Conservation (phyloP, 495 filamentous ascomycete genomes). For the Penicillium daleae region DNA sequence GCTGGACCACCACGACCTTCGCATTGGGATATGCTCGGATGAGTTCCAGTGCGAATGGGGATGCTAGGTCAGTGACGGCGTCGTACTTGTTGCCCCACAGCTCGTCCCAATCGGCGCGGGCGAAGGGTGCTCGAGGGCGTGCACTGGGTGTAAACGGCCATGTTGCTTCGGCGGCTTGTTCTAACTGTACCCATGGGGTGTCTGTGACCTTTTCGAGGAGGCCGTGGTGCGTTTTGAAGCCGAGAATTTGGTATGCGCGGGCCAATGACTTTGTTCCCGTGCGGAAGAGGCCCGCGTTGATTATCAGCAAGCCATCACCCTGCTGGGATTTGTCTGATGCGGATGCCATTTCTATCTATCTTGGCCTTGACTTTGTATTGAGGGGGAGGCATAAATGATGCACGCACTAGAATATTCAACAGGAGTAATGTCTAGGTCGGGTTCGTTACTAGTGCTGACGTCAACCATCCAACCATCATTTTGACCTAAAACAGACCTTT, state of each 20-base stretch:
- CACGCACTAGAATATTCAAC: no score
- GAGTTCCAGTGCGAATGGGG: neutral
- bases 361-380: neutral
- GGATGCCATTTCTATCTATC: neutral
- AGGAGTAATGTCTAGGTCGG: neutral
- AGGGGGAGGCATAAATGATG: neutral
- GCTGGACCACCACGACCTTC: neutral
- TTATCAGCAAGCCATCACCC: slow-evolving; percentile 6
- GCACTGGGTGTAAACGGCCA: slow-evolving; percentile 7
- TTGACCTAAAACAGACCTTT: no score
- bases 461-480: no score
- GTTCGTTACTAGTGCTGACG: no score
- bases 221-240: slow-evolving; percentile 13
- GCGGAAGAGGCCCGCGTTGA: slow-evolving; percentile 15
- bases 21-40: slow-evolving; percentile 1
- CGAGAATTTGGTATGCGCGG: slow-evolving; percentile 11
- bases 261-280: slow-evolving; percentile 15
- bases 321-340: neutral
- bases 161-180: slow-evolving; percentile 11
- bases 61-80: slow-evolving; percentile 6
- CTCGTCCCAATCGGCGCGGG: slow-evolving; percentile 9
- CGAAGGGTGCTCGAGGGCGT: slow-evolving; percentile 6
- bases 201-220: slow-evolving; percentile 11
- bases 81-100: slow-evolving; percentile 8
- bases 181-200: slow-evolving; percentile 4